Evolutionary conservation across 139 green algal genomes (phyloP).

Genomic region (Picochlorum sp.): DNA sequence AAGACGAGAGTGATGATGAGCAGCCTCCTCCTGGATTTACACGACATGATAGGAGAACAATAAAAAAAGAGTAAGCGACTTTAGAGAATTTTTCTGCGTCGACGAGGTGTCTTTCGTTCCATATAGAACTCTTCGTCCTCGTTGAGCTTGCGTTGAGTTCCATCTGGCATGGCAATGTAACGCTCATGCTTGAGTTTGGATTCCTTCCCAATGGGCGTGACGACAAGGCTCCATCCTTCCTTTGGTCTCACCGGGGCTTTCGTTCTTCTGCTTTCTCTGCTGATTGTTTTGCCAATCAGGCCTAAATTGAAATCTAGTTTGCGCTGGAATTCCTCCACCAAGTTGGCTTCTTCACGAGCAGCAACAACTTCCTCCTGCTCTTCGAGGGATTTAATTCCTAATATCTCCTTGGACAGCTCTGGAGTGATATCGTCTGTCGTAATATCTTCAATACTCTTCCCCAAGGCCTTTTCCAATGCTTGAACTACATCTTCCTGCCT

Average conservation of each 20-base stretch:
- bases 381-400: slow-evolving; percentile 4
- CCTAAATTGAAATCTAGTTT: slow-evolving; percentile 35
- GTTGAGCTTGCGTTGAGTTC: slow-evolving; percentile 26
- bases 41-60: no score
- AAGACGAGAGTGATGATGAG: no score
- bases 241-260: slow-evolving; percentile 23
- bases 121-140: slow-evolving; percentile 31
- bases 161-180: slow-evolving; percentile 32
- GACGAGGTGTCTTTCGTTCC: slow-evolving; percentile 18
- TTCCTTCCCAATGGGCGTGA: slow-evolving; percentile 28
- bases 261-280: slow-evolving; percentile 15
- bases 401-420: slow-evolving; percentile 8
- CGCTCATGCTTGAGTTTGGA: slow-evolving; percentile 12
- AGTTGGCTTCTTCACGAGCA: slow-evolving; percentile 16
- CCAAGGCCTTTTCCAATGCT: slow-evolving; percentile 18
- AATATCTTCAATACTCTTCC: slow-evolving; percentile 22
- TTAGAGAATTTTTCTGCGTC: background rate
- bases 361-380: slow-evolving; percentile 22
- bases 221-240: slow-evolving; percentile 33
- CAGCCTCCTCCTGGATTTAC: no score
- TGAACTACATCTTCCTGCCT: slow-evolving; percentile 6
- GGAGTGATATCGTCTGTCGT: slow-evolving; percentile 15
- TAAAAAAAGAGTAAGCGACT: no score
- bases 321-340: slow-evolving; percentile 29
- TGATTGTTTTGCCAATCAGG: slow-evolving; percentile 21